Conservation (phyloP, 2,329 filamentous ascomycete genomes). For the Colletotrichum incanum region DNA sequence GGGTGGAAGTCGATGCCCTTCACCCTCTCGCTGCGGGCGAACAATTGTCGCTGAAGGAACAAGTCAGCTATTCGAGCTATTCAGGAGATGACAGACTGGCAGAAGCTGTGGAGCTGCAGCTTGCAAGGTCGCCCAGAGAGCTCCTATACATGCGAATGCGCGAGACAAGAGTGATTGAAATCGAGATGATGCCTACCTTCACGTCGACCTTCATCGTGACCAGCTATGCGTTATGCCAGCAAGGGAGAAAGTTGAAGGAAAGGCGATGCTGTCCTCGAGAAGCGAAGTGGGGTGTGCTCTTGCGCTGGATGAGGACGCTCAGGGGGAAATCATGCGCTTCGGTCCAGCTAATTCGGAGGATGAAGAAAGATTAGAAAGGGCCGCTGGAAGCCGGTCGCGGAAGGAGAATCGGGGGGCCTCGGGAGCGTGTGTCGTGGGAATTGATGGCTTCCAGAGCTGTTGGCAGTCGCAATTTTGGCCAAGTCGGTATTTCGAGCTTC, state of each 20-base stretch:
- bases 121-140: constrained; percentile 8
- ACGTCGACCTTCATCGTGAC: constrained; percentile 44
- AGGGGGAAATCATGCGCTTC: constrained; percentile 29
- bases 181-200: constrained; percentile 32
- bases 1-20: constrained; percentile 98
- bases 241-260: constrained; percentile 36
- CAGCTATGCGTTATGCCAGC: constrained; percentile 30
- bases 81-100: constrained; percentile 29
- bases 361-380: not conserved
- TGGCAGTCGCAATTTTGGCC: constrained; percentile 43
- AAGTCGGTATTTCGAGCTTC: constrained; percentile 44
- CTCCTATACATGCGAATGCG: not conserved
- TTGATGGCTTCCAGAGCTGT: constrained; percentile 45
- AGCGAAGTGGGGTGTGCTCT: constrained; percentile 38
- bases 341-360: not conserved
- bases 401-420: constrained; percentile 25
- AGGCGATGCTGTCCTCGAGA: constrained; percentile 37
- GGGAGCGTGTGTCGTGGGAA: constrained; percentile 35
- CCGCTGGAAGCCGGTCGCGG: constrained; percentile 43
- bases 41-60: constrained; percentile 60
- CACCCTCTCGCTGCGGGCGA: constrained; percentile 92
- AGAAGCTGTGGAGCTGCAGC: constrained; percentile 15
- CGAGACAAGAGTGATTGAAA: not conserved
- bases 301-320: constrained; percentile 30
- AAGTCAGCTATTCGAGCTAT: constrained; percentile 31